Evolutionary conservation across 2,329 filamentous ascomycete species (phyloP).

Genomic region (Venturia asperata): DNA sequence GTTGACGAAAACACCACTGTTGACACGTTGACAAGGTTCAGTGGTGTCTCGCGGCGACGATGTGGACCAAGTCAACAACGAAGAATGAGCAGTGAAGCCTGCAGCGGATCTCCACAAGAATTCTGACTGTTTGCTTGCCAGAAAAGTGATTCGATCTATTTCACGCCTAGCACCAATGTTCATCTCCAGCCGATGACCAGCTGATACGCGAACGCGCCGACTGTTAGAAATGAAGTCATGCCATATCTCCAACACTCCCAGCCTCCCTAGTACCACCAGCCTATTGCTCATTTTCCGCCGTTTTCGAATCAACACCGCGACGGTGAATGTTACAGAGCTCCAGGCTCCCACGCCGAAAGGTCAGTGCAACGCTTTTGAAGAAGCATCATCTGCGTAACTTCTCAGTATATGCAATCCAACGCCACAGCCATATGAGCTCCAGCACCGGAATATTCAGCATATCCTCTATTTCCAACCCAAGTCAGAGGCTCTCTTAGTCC

Average conservation of each 20-base stretch:
- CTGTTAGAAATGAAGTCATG: not conserved
- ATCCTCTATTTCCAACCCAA: not conserved
- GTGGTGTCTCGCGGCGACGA: too few species aligned
- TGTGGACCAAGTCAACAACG: too few species aligned
- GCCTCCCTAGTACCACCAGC: not conserved
- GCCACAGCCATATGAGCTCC: not conserved
- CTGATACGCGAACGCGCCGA: not conserved
- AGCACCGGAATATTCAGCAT: not conserved
- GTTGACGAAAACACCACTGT: too few species aligned
- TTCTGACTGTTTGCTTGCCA: too few species aligned
- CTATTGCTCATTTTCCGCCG: not conserved
- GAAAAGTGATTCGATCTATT: too few species aligned
- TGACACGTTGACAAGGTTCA: too few species aligned
- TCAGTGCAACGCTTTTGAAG: not conserved
- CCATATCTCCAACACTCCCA: not conserved
- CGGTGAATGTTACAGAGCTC: not conserved
- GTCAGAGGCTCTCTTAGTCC: not conserved
- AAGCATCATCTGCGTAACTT: not conserved
- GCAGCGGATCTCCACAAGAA: too few species aligned
- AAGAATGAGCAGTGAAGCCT: too few species aligned
- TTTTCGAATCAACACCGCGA: not conserved
- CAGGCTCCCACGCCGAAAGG: not conserved
- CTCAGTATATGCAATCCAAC: not conserved
- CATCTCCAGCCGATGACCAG: not conserved
- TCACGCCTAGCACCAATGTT: too few species aligned